Evolutionary conservation across 805 yeast genomes (phyloP).

Genomic region (Pichia paraexigua): DNA sequence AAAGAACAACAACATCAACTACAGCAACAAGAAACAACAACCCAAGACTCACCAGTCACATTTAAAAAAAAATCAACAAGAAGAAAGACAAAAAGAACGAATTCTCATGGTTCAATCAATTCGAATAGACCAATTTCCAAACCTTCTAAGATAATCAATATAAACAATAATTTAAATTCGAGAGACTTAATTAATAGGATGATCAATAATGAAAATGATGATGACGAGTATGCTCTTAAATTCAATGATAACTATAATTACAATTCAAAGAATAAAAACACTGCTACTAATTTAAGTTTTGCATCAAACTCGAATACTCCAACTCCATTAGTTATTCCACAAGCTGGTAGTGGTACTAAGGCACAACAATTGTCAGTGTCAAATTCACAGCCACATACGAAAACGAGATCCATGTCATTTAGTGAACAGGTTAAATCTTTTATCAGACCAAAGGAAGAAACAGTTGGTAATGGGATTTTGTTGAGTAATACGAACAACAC

Average conservation of each 20-base stretch:
- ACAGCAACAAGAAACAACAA: background rate
- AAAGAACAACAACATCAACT: background rate
- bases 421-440: slow-evolving; percentile 36
- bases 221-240: slow-evolving; percentile 21
- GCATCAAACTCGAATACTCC: slow-evolving; percentile 10
- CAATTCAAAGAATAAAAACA: slow-evolving; percentile 2
- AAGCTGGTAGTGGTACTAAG: background rate
- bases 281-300: slow-evolving; percentile 5
- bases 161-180: slow-evolving; percentile 14
- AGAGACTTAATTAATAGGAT: slow-evolving; percentile 25
- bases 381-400: slow-evolving; percentile 1
- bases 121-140: background rate
- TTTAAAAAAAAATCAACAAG: background rate
- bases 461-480: slow-evolving; percentile 28
- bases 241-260: slow-evolving; percentile 17
- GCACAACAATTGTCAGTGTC: background rate
- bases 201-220: slow-evolving; percentile 18
- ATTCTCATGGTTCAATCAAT: slow-evolving; percentile 3
- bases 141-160: slow-evolving; percentile 4
- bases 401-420: slow-evolving; percentile 31
- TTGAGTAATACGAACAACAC: slow-evolving; percentile 10
- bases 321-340: slow-evolving; percentile 6
- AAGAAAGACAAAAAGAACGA: background rate
- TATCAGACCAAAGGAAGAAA: slow-evolving; percentile 28
- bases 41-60: background rate